Base-by-base conservation (phyloP, 2,329 filamentous ascomycete species). In the Verticillium dahliae region DNA sequence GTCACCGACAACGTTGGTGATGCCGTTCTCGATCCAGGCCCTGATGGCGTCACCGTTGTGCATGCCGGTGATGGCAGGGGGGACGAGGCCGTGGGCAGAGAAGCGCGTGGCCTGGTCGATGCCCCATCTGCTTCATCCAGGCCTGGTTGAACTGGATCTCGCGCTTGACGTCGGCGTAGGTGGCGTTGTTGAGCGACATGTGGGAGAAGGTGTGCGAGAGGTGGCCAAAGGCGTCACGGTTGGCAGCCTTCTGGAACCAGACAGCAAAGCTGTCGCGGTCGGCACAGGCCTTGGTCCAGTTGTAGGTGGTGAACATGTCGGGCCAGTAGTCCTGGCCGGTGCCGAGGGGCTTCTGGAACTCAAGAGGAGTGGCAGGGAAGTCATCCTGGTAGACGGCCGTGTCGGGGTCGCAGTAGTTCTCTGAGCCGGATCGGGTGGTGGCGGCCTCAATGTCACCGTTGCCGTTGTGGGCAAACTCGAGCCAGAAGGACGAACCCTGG, bases 201-300 rank as follows among this genome's bases (percentile, higher is more conserved):
- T 87, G 85, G 2, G 82, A 83, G 70, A 87, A 87, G 1, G 85
- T 87, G 71, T 88, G 85, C 1, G 84, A 85, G n/a, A 88, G 73
- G 59, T 85, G 80, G 7, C 78, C 81, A 69, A 85, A 87, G 11
- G 74, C 72, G 69, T 86, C 78, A 27, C 77, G 75, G 68, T 86
- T 85, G n/a, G 57, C 45, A 11, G 52, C 9, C 27, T 69, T 79
- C 33, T 76, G 71, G 72, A 84, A 85, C 83, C 83, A 88, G n/a
- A 73, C 68, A 54, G 81, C 73, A 10, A 87, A 74, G 3, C 72
- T 65, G 68, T 86, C 84, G 1, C 80, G 69, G 62, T 79, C 68
- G 18, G 76, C 78, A 69, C 85, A 87, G 11, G 70, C 67, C 6
- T 73, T 66, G n/a, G 72, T 77, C 81, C 82, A 85, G 54, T 66